phyloP scores from a whole-genome alignment of 441 rosid species.

The Hura crepitans region DNA sequence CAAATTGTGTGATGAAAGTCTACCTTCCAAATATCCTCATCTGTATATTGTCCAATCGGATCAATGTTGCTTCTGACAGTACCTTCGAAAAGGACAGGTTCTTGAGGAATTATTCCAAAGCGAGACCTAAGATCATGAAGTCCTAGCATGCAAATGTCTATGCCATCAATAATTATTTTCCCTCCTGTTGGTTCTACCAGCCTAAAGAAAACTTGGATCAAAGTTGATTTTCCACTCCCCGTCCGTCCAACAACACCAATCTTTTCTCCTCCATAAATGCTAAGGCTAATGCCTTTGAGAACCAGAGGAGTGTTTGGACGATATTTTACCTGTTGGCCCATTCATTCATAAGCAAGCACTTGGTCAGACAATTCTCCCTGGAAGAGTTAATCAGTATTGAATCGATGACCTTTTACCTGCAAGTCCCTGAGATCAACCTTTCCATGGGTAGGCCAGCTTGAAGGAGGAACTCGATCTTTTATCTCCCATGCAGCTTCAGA shows the following conservation, averaged over 20 bases:
- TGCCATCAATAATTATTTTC: conserved; percentile 67
- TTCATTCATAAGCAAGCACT: conserved; percentile 5
- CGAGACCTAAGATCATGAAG: conserved; percentile 90
- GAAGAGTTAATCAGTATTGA: not conserved
- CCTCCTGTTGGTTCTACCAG: conserved; percentile 88
- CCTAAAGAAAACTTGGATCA: conserved; percentile 83
- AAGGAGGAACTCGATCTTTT: conserved; percentile 58
- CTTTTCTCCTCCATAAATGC: conserved; percentile 83
- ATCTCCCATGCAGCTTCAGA: conserved; percentile 79
- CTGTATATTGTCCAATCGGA: conserved; percentile 67
- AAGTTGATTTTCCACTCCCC: conserved; percentile 91
- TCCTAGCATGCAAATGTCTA: conserved; percentile 66
- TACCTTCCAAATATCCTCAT: conserved; percentile 93
- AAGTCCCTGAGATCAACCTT: conserved; percentile 63
- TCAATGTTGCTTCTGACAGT: conserved; percentile 89
- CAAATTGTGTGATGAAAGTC: not conserved
- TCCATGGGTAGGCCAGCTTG: conserved; percentile 73
- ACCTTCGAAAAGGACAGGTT: conserved; percentile 94
- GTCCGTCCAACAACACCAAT: conserved; percentile 91
- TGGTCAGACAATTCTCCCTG: not conserved
- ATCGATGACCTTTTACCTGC: conserved; percentile 44
- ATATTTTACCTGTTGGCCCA: conserved; percentile 60
- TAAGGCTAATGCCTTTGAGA: conserved; percentile 70
- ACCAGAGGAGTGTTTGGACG: conserved; percentile 85
- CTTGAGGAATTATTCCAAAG: conserved; percentile 94